phyloP scores from a whole-genome alignment of 2,329 filamentous ascomycete genomes.

The Beauveria caledonica region DNA sequence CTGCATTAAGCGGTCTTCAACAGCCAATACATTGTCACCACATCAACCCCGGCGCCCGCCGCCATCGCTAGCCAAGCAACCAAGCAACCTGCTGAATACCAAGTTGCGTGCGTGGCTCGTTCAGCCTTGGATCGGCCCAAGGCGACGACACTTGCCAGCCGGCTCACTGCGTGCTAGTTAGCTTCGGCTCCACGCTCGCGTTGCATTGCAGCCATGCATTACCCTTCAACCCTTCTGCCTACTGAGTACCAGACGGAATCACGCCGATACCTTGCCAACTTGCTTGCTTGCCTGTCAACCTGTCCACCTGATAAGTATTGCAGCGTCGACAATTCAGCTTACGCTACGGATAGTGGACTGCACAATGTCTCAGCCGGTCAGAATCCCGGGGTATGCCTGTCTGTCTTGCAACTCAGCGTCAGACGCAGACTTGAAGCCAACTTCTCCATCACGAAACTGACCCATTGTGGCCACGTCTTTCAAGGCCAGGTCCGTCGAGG shows the following conservation, averaged over 20 bases:
- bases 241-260: not conserved
- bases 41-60: no score
- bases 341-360: not conserved
- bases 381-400: constrained; percentile 6
- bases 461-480: no score
- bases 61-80: no score
- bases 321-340: no score
- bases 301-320: no score
- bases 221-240: not conserved
- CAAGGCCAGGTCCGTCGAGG: not conserved
- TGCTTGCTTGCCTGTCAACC: not conserved
- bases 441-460: no score
- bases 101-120: not conserved
- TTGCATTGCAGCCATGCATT: not conserved
- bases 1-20: no score
- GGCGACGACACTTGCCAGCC: no score
- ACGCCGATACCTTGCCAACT: not conserved
- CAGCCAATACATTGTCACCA: no score
- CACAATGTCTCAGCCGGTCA: constrained; percentile 4
- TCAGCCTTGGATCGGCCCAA: not conserved
- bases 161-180: not conserved
- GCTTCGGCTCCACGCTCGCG: not conserved
- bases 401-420: not conserved
- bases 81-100: no score
- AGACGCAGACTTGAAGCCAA: not conserved